Base-by-base conservation (phyloP, 192 early-diverging fungal genomes). In the Coemansia sp. region DNA sequence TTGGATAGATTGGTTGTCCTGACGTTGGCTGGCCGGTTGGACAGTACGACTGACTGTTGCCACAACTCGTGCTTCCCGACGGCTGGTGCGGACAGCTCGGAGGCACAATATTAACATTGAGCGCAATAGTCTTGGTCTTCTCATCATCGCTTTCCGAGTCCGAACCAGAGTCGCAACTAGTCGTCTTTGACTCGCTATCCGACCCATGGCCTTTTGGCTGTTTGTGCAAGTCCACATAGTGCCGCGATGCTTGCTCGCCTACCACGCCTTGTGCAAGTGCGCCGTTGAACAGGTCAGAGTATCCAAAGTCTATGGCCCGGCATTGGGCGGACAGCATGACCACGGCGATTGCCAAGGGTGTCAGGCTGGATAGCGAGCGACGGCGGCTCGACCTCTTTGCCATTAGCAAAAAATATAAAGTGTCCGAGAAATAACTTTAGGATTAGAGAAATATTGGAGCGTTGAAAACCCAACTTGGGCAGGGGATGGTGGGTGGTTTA, bases 171-270 rank as follows among this genome's bases (percentile, higher is more conserved):
- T 56, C 54, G 2, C 36, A 20, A 19, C 17, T 37, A 1, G 47
- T 48, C 10, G 52, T 5, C 10, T 40, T 28, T 8, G 52, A 19
- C n/a, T 57, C 55, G 31, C 11, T 25, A 25, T 26, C 25, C 25
- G 25, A 26, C 2, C 25, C 25, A 26, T 25, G 42, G 19, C 12
- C 36, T 14, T 59, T 59, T 11, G 40, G 9, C 15, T 59, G 36
- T 25, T 59, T 38, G 57, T 59, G 38, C 19, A 59, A 59, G 42
- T 59, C 57, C 17, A 59, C 37, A 17, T 59, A 59, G 57, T 59
- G 20, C 1, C 57, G 36, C 19, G 57, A 59, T 2, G 38, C 57
- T 5, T 36, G 34, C 17, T 40, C 36, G 15, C n/a, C 17, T 4
- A 26, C 2, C 25, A 26, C 25, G 25, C 25, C 25, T 10, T 31